Evolutionary conservation across 768 basidiomycete species (phyloP), one percentile per base, ranked within the genome.

Genomic region (Naematelia aurantialba): DNA sequence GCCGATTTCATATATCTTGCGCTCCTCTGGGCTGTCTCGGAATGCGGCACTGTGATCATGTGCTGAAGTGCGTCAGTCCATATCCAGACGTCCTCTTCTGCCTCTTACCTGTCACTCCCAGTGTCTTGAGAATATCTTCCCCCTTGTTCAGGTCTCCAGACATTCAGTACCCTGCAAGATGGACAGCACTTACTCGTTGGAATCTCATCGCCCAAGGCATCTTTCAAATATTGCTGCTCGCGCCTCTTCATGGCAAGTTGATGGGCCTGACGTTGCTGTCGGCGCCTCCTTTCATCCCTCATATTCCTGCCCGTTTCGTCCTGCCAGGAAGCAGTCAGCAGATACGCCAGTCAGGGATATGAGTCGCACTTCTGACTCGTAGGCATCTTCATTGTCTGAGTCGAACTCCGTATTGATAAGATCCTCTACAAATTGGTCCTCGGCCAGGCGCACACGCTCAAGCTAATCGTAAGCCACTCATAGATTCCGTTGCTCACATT

Each of bases 341-440:
- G 45, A 24, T 14, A 19, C 14, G 24, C 19, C 14, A 29, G 8
- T 3, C 10, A 45, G 25, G n/a, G 31, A 4, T 30, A 24, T 13
- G 30, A 19, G 5, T 59, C 62, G 42, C 31, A 68, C 67, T 5
- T 68, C 66, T 8, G 60, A 66, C 14, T 49, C 60, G 21, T 55
- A 52, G 8, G 53, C 63, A 10, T 68, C 67, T 55, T 65, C 69
- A 11, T 53, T 62, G 19, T 65, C 62, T 5, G 61, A 56, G 10
- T 59, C 59, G 48, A 62, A 69, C 30, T 67, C 68, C 1, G 70
- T 66, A 12, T 69, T 63, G 22, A 72, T 66, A 8, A 69, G 55
- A 55, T 72, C 68, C 56, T 72, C 68, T 2, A 67, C 63, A 45
- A 72, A 72, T 11, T 54, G 60, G 52, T 72, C 70, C 56, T 69